Base-by-base conservation (phyloP, 768 basidiomycete genomes). In the Hemileccinum impolitum region DNA sequence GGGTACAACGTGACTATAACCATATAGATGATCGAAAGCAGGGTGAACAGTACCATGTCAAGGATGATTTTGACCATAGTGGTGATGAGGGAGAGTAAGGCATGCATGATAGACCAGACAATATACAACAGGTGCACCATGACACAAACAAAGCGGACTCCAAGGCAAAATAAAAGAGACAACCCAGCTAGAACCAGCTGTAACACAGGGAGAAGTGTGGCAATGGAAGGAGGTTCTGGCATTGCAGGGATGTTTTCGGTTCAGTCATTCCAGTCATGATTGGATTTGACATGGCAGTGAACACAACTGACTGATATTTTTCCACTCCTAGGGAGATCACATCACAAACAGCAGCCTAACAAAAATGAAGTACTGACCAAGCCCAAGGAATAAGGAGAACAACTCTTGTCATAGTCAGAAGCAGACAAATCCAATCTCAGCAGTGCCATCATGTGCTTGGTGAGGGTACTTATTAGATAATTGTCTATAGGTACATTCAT, bases 1-100 rank as follows among this genome's bases (percentile, higher is more conserved):
- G 82, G 82, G 40, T 77, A 80, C 1, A 82, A 43, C 10, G 72
- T 69, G 7, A 75, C 71, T 15, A 75, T 59, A 23, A 76, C 47
- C 58, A 68, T 73, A 6, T 64, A 42, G 18, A 66, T 52, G 31
- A 75, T 59, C 12, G 58, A 53, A 54, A 75, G 76, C 0, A 84
- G 84, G 18, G 71, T 67, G 53, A 69, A 63, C 3, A 85, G 35
- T 47, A 77, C 66, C 19, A 75, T 34, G 39, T 76, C 70, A 19
- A 74, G 50, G 7, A 72, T 17, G 21, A 81, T 58, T 12, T 76
- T 60, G 28, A 70, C 28, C 50, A 78, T 65, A 41, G 77, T 65
- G 26, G 71, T 59, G 42, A 77, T 42, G 1, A 84, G 84, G 3
- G 76, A 73, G 42, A 85, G 56, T 32, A 80, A 30, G 54, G 78